Base-by-base conservation (phyloP, 2,329 filamentous ascomycete genomes). In the Dactylellina cionopaga region DNA sequence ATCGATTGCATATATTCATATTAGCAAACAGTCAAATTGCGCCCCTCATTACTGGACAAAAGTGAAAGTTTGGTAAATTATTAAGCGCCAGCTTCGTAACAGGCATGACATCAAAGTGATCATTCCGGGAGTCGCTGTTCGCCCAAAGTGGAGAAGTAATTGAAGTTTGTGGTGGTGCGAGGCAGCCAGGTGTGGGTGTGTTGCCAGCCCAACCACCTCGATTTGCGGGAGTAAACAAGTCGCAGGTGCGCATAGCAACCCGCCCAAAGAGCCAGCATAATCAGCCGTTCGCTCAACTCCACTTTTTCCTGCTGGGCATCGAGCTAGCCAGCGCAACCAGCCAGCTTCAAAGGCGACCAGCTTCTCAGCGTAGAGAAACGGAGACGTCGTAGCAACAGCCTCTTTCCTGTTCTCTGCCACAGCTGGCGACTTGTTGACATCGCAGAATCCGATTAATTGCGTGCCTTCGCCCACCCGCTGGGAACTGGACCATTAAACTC, bases 201-300 rank as follows among this genome's bases (percentile, higher is more conserved):
- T 69, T 69, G 64, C 64, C 64, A 31, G 47, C 64, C 64, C 64
- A 69, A 69, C 64, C 64, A 69, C 64, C 55, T 27, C 24, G 24
- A 49, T 69, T 69, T 62, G n/a, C 19, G 37, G 47, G 10, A 25
- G 64, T 60, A 51, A 51, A 54, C 27, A 69, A 62, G 51, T 55
- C 51, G 33, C 58, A 41, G 33, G 25, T 33, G 25, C 15, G 35
- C 47, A 46, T 55, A 49, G 59, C 59, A 64, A 64, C 59, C 15
- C 51, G 43, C 49, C 39, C 49, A 46, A 31, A 54, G 31, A n/a
- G n/a, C n/a, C n/a, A n/a, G n/a, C n/a, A n/a, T n/a, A n/a, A 35
- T 55, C 51, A 55, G 33, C 51, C 29, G 33, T 31, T 55, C 60
- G 49, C 24, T 19, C 10, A 52, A 51, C 58, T 63, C 58, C 58